Evolutionary conservation across 441 rosid genomes (phyloP).

Genomic region (Croton laevigatus): DNA sequence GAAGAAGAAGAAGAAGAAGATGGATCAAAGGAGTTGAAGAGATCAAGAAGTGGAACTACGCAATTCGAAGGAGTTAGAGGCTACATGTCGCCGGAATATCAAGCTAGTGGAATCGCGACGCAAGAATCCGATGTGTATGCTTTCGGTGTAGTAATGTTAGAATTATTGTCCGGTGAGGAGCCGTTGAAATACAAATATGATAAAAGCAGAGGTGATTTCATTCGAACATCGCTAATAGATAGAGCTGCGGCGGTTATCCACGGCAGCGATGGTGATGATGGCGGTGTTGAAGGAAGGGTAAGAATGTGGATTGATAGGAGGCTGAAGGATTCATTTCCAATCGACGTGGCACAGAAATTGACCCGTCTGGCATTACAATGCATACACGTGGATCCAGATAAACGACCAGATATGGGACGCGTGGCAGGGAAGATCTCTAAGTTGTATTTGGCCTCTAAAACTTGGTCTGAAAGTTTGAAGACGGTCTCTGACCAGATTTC

Average conservation of each 20-base stretch:
- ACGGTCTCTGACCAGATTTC: constrained; percentile 48
- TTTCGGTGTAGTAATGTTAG: constrained; percentile 69
- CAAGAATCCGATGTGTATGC: constrained; percentile 75
- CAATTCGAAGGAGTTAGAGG: constrained; percentile 72
- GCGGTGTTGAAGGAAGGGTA: constrained; percentile 34
- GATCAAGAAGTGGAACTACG: constrained; percentile 36
- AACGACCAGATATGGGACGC: constrained; percentile 79
- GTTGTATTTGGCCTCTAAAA: constrained; percentile 51
- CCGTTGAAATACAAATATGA: constrained; percentile 58
- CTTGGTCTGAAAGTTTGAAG: constrained; percentile 49
- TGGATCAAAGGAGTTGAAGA: constrained; percentile 21
- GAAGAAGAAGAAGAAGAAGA: constrained; percentile 17
- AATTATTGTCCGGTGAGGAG: constrained; percentile 70
- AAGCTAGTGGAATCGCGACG: constrained; percentile 44
- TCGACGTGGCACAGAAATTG: constrained; percentile 55
- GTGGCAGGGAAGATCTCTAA: constrained; percentile 74
- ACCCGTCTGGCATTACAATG: constrained; percentile 63
- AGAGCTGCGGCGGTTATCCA: constrained; percentile 41
- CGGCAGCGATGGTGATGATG: constrained; percentile 22
- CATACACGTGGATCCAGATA: constrained; percentile 51
- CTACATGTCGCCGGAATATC: constrained; percentile 82
- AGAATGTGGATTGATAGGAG: constrained; percentile 74
- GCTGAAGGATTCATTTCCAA: constrained; percentile 75
- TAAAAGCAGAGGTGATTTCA: constrained; percentile 39
- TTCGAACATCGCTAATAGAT: constrained; percentile 57